Evolutionary conservation across 805 yeast genomes (phyloP).

Genomic region (Wickerhamomyces ciferrii): DNA sequence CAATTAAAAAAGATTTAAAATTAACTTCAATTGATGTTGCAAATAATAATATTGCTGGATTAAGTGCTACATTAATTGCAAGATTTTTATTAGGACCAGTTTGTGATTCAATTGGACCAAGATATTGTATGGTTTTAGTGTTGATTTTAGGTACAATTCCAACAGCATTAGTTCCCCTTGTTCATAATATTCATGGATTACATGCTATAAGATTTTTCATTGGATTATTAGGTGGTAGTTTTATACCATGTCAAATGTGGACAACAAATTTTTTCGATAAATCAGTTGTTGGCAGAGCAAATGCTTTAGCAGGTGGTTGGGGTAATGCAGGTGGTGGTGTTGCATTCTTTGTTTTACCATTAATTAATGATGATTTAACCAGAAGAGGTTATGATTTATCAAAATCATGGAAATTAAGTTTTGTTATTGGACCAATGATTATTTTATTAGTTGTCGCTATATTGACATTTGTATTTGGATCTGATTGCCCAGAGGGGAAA

Average conservation of each 20-base stretch:
- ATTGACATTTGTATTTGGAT: constrained; percentile 20
- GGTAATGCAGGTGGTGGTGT: constrained; percentile 30
- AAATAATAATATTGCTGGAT: constrained; percentile 26
- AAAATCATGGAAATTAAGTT: constrained; percentile 23
- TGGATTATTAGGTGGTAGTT: constrained; percentile 33
- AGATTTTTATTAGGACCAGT: constrained; percentile 24
- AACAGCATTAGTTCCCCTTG: constrained; percentile 22
- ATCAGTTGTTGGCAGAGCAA: constrained; percentile 25
- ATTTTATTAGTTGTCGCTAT: constrained; percentile 24
- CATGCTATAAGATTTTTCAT: constrained; percentile 31
- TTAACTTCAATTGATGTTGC: constrained; percentile 21
- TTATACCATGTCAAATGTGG: constrained; percentile 25
- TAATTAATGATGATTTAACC: constrained; percentile 14
- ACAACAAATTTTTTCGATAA: constrained; percentile 24
- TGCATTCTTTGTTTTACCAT: constrained; percentile 28
- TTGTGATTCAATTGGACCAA: constrained; percentile 25
- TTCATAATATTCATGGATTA: constrained; percentile 18
- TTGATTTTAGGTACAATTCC: constrained; percentile 23
- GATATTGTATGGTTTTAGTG: constrained; percentile 21
- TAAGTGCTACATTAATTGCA: constrained; percentile 23
- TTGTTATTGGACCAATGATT: constrained; percentile 26
- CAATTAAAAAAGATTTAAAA: constrained; percentile 18
- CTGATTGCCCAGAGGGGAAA: constrained; percentile 30
- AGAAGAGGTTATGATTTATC: constrained; percentile 18
- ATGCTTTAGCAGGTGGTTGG: constrained; percentile 27